A percentile compares a stretch with the other conserved stretches of the same genome.
Evolutionary conservation across 345 rosid species (phyloP).

Genomic region (Cardamine resedifolia): DNA sequence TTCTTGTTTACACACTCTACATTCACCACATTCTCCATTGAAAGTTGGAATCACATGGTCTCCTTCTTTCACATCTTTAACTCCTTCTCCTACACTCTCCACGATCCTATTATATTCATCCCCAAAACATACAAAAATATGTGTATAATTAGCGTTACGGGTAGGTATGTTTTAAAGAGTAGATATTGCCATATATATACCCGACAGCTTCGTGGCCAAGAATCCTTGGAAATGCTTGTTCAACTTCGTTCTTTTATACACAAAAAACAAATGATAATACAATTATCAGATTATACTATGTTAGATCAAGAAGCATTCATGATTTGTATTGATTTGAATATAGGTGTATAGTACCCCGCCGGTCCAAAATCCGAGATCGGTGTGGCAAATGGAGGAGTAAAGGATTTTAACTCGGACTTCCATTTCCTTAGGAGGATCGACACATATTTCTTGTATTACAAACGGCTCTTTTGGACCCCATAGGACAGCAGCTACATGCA

Average conservation of each 20-base stretch:
- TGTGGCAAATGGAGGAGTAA: slow-evolving; percentile 66
- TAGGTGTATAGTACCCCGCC: slow-evolving; percentile 47
- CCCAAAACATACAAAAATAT: not conserved
- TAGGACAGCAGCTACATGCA: slow-evolving; percentile 55
- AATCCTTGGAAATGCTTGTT: slow-evolving; percentile 63
- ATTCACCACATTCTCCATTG: slow-evolving; percentile 71
- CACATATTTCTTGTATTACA: slow-evolving; percentile 53
- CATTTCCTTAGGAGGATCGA: slow-evolving; percentile 61
- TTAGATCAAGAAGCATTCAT: not conserved
- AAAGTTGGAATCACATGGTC: slow-evolving; percentile 67
- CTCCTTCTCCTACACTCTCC: slow-evolving; percentile 72
- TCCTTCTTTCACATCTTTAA: slow-evolving; percentile 53
- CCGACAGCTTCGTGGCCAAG: slow-evolving; percentile 85
- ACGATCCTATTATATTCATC: slow-evolving; percentile 43
- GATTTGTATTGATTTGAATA: not conserved
- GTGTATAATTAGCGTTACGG: not conserved
- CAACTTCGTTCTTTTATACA: slow-evolving; percentile 51
- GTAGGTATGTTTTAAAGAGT: not conserved
- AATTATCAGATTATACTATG: not conserved
- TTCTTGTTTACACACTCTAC: slow-evolving; percentile 45
- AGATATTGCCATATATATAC: slow-evolving; percentile 38
- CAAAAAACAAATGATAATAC: not conserved
- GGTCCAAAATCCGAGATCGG: slow-evolving; percentile 62
- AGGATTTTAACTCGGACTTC: slow-evolving; percentile 66
- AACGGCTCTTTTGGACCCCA: slow-evolving; percentile 59